These are phyloP conservation scores for Neoarthrinium moseri DNA, from an alignment of 2,329 filamentous ascomycete species.

Conservation along the genomic window DNA sequence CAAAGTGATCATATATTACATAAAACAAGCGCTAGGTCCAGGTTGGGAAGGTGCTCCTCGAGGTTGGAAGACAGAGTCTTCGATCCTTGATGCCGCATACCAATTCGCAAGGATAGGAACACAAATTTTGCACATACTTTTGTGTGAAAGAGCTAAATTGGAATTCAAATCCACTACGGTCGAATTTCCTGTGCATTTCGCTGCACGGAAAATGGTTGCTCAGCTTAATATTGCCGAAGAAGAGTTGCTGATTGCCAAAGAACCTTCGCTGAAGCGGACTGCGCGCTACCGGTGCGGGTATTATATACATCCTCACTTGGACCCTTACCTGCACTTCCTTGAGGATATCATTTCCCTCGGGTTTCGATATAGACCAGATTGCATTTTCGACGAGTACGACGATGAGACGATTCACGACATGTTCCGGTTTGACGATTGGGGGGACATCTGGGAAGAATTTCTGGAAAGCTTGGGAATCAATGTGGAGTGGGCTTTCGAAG, in stretches of 20 bases:
- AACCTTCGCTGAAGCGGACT: neutral
- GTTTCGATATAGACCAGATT: slow-evolving; percentile 11
- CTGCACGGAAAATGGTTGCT: neutral
- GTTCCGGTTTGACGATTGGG: neutral
- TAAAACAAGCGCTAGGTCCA: no score
- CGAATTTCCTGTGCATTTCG: no score
- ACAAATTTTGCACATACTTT: no score
- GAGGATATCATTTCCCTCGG: slow-evolving; percentile 13
- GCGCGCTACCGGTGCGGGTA: neutral
- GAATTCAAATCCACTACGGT: no score
- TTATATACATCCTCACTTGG: neutral
- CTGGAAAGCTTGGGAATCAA: slow-evolving; percentile 16
- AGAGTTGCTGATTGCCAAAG: neutral
- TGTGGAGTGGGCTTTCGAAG: slow-evolving; percentile 14
- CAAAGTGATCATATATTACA: no score
- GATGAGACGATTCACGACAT: neutral
- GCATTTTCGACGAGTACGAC: slow-evolving; percentile 10
- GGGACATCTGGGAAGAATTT: slow-evolving; percentile 14
- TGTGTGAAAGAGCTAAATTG: no score
- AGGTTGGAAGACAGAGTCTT: no score
- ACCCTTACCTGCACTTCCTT: slow-evolving; percentile 3
- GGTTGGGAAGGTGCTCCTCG: no score
- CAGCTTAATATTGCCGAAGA: neutral
- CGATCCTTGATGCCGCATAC: no score
- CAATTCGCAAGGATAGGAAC: no score